Percentiles rank a stretch among this genome's conserved stretches.
Conservation (phyloP, 768 basidiomycete species). For the Lyophyllum atratum region DNA sequence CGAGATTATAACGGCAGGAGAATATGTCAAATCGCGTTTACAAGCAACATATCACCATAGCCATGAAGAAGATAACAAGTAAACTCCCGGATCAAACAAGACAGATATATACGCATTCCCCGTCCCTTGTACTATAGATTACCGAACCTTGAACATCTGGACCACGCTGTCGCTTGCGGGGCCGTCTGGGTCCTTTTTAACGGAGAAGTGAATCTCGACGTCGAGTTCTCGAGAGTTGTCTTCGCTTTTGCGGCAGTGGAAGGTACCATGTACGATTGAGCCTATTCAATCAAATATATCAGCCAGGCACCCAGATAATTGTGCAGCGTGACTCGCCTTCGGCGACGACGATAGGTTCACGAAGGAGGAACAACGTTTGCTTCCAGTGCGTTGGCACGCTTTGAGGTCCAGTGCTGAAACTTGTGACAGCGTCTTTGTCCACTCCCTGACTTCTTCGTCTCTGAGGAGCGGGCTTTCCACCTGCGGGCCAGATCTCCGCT, state of each 20-base stretch:
- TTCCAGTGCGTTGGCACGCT: conserved; percentile 96
- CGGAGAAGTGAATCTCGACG: conserved; percentile 84
- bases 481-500: conserved; percentile 83
- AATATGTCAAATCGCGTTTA: conserved; percentile 76
- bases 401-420: conserved; percentile 89
- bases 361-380: conserved; percentile 87
- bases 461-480: conserved; percentile 60
- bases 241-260: conserved; percentile 79
- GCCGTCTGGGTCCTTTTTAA: conserved; percentile 41
- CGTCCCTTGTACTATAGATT: conserved; percentile 12
- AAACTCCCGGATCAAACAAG: neutral
- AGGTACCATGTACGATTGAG: conserved; percentile 73
- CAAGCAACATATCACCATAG: conserved; percentile 57
- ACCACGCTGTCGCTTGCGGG: conserved; percentile 49
- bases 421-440: conserved; percentile 53
- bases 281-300: conserved; percentile 49
- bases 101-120: neutral
- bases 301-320: neutral
- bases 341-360: conserved; percentile 72
- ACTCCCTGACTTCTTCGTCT: conserved; percentile 60
- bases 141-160: conserved; percentile 82
- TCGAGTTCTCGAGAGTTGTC: conserved; percentile 86
- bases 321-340: conserved; percentile 57
- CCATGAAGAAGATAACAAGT: neutral
- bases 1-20: conserved; percentile 74